phyloP scores from a whole-genome alignment of 2,329 filamentous ascomycete genomes.

The Alternaria sp. region DNA sequence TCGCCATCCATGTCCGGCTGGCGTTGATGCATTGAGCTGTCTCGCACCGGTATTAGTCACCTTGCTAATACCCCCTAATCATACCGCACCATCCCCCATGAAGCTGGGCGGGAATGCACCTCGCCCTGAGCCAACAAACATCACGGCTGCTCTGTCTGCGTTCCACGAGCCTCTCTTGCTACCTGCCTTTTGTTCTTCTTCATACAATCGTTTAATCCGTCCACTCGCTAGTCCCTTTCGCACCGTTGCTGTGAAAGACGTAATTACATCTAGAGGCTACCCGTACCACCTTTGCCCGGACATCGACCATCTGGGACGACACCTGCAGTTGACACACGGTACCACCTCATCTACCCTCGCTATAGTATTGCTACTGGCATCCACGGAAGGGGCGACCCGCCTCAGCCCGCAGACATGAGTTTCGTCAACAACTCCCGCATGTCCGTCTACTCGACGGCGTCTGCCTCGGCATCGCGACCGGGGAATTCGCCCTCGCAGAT shows the following conservation, averaged over 20 bases:
- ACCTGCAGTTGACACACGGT: conserved; percentile 30
- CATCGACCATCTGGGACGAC: conserved; percentile 9
- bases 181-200: conserved; percentile 35
- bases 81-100: conserved; percentile 23
- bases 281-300: neutral
- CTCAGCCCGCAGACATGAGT: conserved; percentile 45
- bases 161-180: conserved; percentile 22
- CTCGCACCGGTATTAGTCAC: conserved; percentile 1
- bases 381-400: conserved; percentile 34
- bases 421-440: conserved; percentile 68
- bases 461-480: conserved; percentile 63
- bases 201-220: conserved; percentile 39
- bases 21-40: conserved; percentile 19
- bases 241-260: conserved; percentile 2
- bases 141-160: conserved; percentile 23
- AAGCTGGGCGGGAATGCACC: conserved; percentile 32
- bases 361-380: conserved; percentile 17
- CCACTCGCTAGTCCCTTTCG: conserved; percentile 31
- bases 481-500: conserved; percentile 78
- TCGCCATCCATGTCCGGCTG: conserved; percentile 25
- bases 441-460: conserved; percentile 69
- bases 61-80: conserved; percentile 26
- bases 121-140: conserved; percentile 33
- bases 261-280: neutral
- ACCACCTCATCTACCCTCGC: conserved; percentile 20